These are phyloP conservation scores for Pontederia crassipes DNA, from an alignment of 176 grass and related monocot species.

Conservation along the genomic window DNA sequence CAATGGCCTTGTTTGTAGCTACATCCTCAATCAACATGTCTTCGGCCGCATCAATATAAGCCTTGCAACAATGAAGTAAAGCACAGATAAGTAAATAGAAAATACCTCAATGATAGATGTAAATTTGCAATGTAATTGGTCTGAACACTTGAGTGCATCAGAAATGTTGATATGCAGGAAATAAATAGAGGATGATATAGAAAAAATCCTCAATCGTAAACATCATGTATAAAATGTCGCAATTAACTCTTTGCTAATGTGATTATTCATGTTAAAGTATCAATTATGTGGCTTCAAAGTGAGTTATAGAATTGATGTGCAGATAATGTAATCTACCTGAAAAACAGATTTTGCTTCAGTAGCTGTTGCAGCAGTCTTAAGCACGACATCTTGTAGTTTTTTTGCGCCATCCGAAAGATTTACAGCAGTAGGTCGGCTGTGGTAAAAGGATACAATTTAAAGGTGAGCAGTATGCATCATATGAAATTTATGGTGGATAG, in stretches of 20 bases:
- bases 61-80: conserved; percentile 29
- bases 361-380: conserved; percentile 39
- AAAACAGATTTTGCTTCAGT: conserved; percentile 62
- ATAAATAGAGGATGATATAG: no score
- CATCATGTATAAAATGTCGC: not conserved
- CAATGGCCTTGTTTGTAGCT: conserved; percentile 87
- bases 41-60: conserved; percentile 71
- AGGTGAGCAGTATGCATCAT: no score
- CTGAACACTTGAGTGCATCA: not conserved
- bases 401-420: conserved; percentile 78
- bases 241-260: not conserved
- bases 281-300: not conserved
- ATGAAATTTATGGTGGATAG: not conserved
- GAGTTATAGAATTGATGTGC: not conserved
- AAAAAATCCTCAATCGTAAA: no score
- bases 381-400: conserved; percentile 64
- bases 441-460: conserved; percentile 12
- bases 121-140: not conserved
- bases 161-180: no score
- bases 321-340: conserved; percentile 35
- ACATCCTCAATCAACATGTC: conserved; percentile 87
- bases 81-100: conserved; percentile 8
- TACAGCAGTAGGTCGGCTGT: conserved; percentile 89
- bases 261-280: not conserved
- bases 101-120: not conserved